Evolutionary conservation across 768 basidiomycete species (phyloP), one percentile per base, ranked within the genome.

Genomic region (Suillus ampliporus): DNA sequence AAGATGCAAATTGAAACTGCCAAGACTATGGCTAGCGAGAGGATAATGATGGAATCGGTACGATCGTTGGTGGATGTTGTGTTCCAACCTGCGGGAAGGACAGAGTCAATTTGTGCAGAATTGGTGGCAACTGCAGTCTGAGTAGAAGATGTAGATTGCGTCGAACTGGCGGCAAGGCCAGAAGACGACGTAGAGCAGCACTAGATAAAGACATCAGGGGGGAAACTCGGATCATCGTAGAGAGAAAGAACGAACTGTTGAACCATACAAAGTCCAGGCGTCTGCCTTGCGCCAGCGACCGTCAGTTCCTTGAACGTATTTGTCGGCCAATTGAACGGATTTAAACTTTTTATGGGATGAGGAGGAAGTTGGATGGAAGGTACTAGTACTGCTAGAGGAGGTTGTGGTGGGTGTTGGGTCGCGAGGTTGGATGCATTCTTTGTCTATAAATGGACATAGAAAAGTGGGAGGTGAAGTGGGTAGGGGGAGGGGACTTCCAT

Each of bases 231-330:
- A 54, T 28, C 4, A 43, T 7, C 47, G 31, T 11, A 38, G 5
- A 11, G 7, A 19, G 35, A 41, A 10, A 3, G 77, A 63, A 69
- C 88, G 84, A 43, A 88, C 78, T 15, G 87, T 84, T n/a, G 86
- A 87, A n/a, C 91, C 90, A 67, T 88, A 90, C 43, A 91, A 75
- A 14, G 86, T 84, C 77, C 88, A 91, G 31, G 71, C 67, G 10
- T 78, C 76, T 2, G 83, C 78, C 71, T 80, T 84, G 47, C 82
- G 80, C 89, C 89, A 91, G 59, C 77, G 67, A 5, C 83, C 85
- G 76, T 89, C 87, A 13, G 73, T 41, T n/a, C 78, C 85, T 65
- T 79, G 69, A 43, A 78, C 74, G 71, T 81, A 91, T 69, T 77
- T 85, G 69, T 84, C 82, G 31, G 90, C 86, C n/a, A 91, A 61